These are phyloP conservation scores for Leccinum pellstonianum DNA, from an alignment of 768 basidiomycete genomes.

Conservation along the genomic window DNA sequence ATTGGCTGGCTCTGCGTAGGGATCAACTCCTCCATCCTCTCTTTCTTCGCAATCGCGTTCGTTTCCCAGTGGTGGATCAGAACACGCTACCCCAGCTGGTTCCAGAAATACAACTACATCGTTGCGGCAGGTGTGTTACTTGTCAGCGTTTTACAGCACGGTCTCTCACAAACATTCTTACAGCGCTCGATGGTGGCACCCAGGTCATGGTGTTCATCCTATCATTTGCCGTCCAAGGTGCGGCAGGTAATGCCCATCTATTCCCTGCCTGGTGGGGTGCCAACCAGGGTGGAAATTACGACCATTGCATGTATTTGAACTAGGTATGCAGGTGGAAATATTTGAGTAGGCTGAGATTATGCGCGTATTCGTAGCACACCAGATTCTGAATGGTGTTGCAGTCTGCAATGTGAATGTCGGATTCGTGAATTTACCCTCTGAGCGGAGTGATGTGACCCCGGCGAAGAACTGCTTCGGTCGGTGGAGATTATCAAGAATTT, in stretches of 20 bases:
- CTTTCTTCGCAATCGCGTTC: slow-evolving; percentile 28
- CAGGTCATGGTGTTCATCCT: slow-evolving; percentile 59
- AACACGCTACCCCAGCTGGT: slow-evolving; percentile 37
- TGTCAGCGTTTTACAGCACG: not conserved
- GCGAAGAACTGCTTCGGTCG: not conserved
- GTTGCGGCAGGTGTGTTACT: slow-evolving; percentile 39
- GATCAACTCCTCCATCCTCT: slow-evolving; percentile 28
- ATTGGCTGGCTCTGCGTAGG: slow-evolving; percentile 24
- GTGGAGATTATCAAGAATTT: too few relatives aligned
- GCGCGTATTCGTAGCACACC: too few relatives aligned
- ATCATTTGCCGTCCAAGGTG: slow-evolving; percentile 52
- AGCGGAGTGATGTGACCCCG: too few relatives aligned
- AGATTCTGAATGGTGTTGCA: not conserved
- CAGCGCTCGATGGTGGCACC: slow-evolving; percentile 39
- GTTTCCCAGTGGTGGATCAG: slow-evolving; percentile 40
- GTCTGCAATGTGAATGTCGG: not conserved
- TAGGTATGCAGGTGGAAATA: slow-evolving; percentile 3
- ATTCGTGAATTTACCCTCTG: not conserved
- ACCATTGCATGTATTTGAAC: slow-evolving; percentile 21
- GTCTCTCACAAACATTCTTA: not conserved
- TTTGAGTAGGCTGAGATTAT: not conserved
- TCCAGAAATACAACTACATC: slow-evolving; percentile 39
- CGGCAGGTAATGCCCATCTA: slow-evolving; percentile 44
- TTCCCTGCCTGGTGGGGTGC: slow-evolving; percentile 62
- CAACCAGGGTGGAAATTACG: slow-evolving; percentile 47